A percentile compares a stretch with the other conserved stretches of the same genome.
phyloP scores from a whole-genome alignment of 108 stramenopile genomes.

The Stephanodiscus minutulus region DNA sequence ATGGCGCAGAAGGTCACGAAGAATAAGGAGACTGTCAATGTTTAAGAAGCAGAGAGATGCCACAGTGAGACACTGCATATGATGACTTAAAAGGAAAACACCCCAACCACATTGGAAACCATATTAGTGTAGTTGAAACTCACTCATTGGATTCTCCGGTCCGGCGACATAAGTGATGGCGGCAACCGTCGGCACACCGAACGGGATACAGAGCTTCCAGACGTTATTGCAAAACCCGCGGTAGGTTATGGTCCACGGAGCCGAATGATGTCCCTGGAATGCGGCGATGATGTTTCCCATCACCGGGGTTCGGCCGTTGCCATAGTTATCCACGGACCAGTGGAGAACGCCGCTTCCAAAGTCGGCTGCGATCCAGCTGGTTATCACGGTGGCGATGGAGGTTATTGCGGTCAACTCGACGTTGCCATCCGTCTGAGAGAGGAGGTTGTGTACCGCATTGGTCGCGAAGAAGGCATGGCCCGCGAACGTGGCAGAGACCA shows the following conservation, averaged over 20 bases:
- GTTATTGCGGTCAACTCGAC: conserved; percentile 34
- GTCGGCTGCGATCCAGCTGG: conserved; percentile 80
- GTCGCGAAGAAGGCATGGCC: conserved; percentile 58
- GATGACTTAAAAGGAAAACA: conserved; percentile 6
- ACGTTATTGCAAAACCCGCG: conserved; percentile 93
- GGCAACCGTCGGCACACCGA: conserved; percentile 70
- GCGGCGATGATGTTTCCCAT: conserved; percentile 94
- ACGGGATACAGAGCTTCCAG: conserved; percentile 87
- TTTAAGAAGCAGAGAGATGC: not conserved
- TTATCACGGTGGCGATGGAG: conserved; percentile 32
- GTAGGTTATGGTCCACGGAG: conserved; percentile 94
- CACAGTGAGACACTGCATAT: not conserved
- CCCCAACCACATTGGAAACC: not conserved
- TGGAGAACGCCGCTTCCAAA: conserved; percentile 89
- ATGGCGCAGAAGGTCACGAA: conserved; percentile 70
- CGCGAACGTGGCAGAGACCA: conserved; percentile 60
- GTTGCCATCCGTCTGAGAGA: conserved; percentile 43
- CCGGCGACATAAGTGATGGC: conserved; percentile 52
- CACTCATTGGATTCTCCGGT: conserved; percentile 48
- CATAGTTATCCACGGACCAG: conserved; percentile 97
- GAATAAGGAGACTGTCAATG: conserved; percentile 54
- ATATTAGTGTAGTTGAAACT: not conserved
- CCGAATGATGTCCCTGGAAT: conserved; percentile 94
- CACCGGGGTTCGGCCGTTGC: conserved; percentile 87
- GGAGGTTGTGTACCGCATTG: conserved; percentile 35